Conservation (phyloP, 2,329 filamentous ascomycete genomes). For the Trichoderma harzianum region DNA sequence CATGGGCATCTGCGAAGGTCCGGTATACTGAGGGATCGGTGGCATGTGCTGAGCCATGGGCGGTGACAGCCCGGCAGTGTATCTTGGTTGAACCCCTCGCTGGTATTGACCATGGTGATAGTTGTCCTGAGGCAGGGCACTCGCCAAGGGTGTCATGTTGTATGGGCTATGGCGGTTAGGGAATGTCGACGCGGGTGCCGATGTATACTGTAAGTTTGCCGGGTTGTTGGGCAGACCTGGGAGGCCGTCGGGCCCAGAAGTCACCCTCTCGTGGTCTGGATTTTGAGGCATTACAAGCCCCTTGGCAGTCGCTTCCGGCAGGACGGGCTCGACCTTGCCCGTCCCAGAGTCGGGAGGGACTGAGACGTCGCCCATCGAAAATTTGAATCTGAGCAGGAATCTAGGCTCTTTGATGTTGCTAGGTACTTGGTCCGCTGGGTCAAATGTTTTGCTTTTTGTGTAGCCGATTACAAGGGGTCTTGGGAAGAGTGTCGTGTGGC, state of each 20-base stretch:
- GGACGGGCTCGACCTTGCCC: constrained; percentile 21
- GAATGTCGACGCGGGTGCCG: constrained; percentile 31
- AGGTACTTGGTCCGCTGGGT: background rate
- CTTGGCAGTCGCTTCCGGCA: constrained; percentile 18
- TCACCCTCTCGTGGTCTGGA: background rate
- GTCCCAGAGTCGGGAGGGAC: constrained; percentile 22
- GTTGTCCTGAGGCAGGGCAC: constrained; percentile 40
- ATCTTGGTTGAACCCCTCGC: constrained; percentile 34
- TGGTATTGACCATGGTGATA: constrained; percentile 40
- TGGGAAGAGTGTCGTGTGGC: background rate
- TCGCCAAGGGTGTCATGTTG: constrained; percentile 46
- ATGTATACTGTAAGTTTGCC: constrained; percentile 33
- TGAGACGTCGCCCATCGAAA: constrained; percentile 36
- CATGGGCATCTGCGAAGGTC: constrained; percentile 38
- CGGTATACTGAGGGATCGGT: constrained; percentile 41
- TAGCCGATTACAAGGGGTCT: constrained; percentile 1
- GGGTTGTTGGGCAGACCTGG: background rate
- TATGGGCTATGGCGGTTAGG: constrained; percentile 35
- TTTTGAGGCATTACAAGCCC: background rate
- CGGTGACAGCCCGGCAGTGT: constrained; percentile 35
- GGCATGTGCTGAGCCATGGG: constrained; percentile 37
- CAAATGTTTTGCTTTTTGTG: background rate
- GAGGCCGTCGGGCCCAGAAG: background rate
- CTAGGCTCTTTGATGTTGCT: background rate
- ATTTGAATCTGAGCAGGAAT: background rate